Evolutionary conservation across 768 basidiomycete genomes (phyloP), one percentile per base, ranked within the genome.

Genomic region (Mycena maculata): DNA sequence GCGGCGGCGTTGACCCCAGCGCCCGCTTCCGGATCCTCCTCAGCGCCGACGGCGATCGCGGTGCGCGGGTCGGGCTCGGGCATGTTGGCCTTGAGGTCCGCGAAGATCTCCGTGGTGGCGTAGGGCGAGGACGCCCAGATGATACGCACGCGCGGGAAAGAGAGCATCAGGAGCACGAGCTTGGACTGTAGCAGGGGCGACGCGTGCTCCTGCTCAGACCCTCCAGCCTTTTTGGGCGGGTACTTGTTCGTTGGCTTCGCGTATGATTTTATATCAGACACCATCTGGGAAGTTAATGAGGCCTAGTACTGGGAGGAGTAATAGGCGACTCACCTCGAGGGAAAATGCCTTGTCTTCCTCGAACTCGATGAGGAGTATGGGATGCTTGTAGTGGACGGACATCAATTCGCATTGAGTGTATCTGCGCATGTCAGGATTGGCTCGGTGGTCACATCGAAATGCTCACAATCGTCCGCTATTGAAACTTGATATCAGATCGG

Each of bases 101-200:
- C 88, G 83, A 99, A 96, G 61, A 99, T 95, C 63, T 95, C 92
- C 0, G 94, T 86, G 0, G 95, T 96, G 22, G 93, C 92, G 74
- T 95, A 94, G 0, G 98, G 94, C 1, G 96, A 98, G 2, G 96
- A 96, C 0, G 96, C 96, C 98, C 98, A 99, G 76, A 99, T 93
- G 74, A 98, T 93, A 47, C 95, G 90, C 3, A 99, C 81, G 16
- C 94, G 91, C 0, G 96, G 98, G 76, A 99, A 99, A 9, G 92
- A 85, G 28, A 99, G 87, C 0, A 92, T 91, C 8, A 99, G 87
- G 18, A 99, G 85, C 30, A 94, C 94, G 38, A 99, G 87, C 73
- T 98, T 98, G n/a, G 93, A 90, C 77, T 98, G 97, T 22, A 98
- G 83, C 47, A 87, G 83, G 18, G 88, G 84, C 1, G 83, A 76